Base-by-base conservation (phyloP, 192 early-diverging fungal genomes). In the Gonapodya sp. region DNA sequence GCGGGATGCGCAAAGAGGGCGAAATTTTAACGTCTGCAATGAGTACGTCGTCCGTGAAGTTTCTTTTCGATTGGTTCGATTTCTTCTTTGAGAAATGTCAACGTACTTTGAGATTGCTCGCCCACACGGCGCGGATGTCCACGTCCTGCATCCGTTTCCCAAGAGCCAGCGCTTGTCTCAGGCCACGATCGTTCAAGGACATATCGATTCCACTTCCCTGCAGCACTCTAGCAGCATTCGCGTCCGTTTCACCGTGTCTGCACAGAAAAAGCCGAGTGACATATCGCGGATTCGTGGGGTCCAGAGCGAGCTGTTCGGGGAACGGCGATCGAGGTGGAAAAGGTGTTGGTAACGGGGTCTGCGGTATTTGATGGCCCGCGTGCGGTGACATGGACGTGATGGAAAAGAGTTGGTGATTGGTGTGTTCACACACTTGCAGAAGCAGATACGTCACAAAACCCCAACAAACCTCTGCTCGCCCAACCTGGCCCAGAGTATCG, bases 251-350 rank as follows among this genome's bases (percentile, higher is more conserved):
- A 1, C 87, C 89, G 80, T 90, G 89, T 18, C 89, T 36, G 73
- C 87, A 88, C 0, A 90, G 46, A 78, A 81, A 87, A 24, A 90
- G 83, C 18, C 89, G 86, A 74, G 88, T 90, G 1, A 88, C 87
- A 34, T 72, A 34, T 36, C 77, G 46, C 8, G 8, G 8, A 16
- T 24, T 24, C 24, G 8, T 8, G 8, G 46, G 8, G 24, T 24
- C 24, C 46, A 64, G 46, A 8, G 46, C 8, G 24, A 24, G 8
- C 8, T 8, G 8, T 16, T 64, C 46, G 46, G 46, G 46, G 46
- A 64, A 64, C 24, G 8, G 46, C 24, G 46, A 64, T 64, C 8
- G 46, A 8, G 46, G 46, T 8, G 46, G 46, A 24, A 64, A 64
- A 24, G 46, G 46, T 24, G 8, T 8, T 16, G 46, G 46, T 16